Percentiles rank a stretch among this genome's conserved stretches.
Conservation (phyloP, 1,139 yeast species). For the Protomyces arabidopsidicola region DNA sequence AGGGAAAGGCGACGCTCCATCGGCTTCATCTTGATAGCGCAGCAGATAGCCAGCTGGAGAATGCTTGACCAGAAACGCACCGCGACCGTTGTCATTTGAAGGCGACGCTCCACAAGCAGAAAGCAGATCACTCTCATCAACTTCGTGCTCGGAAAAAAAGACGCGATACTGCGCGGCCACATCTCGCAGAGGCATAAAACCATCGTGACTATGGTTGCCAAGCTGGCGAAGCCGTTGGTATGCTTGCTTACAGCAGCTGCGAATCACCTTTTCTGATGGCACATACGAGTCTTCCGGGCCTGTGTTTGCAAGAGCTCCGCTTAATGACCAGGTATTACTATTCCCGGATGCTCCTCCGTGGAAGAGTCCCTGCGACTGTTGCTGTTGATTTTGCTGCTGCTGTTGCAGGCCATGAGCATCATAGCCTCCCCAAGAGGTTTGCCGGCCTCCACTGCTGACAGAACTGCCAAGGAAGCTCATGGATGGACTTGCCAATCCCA, state of each 20-base stretch:
- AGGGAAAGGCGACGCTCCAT: not conserved
- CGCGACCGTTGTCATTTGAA: not conserved
- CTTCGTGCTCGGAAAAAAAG: not conserved
- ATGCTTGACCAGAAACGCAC: not conserved
- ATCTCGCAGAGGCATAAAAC: not conserved
- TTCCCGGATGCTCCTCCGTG: not conserved
- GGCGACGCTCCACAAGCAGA: not conserved
- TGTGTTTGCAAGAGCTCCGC: not conserved
- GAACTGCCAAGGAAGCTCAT: not conserved
- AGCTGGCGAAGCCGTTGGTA: not conserved
- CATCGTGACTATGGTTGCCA: not conserved
- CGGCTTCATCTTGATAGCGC: not conserved
- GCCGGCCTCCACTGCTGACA: not conserved
- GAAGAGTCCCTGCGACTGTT: not conserved
- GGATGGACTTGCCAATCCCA: not conserved
- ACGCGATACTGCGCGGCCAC: not conserved
- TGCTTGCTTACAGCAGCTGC: not conserved
- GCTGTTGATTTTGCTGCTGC: not conserved
- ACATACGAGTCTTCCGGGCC: not conserved
- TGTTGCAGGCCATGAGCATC: not conserved
- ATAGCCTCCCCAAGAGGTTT: not conserved
- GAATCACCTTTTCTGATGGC: not conserved
- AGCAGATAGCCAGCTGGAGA: not conserved
- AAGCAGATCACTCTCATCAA: not conserved
- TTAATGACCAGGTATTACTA: not conserved